These are phyloP conservation scores for Verbena officinalis DNA, from an alignment of 257 asterid genomes.

Conservation along the genomic window DNA sequence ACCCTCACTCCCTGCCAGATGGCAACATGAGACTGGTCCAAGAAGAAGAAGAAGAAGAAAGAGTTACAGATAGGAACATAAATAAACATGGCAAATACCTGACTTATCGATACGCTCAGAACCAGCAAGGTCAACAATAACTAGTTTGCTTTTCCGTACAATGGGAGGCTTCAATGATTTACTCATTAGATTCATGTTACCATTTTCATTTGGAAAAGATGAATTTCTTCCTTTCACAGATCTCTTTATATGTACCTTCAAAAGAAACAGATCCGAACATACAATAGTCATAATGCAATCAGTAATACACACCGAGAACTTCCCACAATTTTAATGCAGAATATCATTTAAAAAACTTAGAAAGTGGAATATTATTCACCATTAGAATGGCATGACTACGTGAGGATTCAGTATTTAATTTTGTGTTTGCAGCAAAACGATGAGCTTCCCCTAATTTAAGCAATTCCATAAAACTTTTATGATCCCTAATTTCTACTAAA, in stretches of 20 bases:
- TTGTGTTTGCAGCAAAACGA: slow-evolving; percentile 85
- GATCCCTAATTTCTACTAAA: slow-evolving; percentile 72
- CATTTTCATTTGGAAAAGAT: slow-evolving; percentile 55
- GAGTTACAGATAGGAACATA: slow-evolving; percentile 7
- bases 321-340: slow-evolving; percentile 3
- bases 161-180: slow-evolving; percentile 68
- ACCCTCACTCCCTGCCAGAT: slow-evolving; percentile 81
- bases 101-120: slow-evolving; percentile 88
- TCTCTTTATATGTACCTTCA: slow-evolving; percentile 72
- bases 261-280: slow-evolving; percentile 17
- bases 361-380: slow-evolving; percentile 43
- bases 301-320: neutral
- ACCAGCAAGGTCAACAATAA: slow-evolving; percentile 95
- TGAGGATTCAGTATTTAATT: slow-evolving; percentile 88
- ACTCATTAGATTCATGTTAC: slow-evolving; percentile 45
- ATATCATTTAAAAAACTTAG: neutral
- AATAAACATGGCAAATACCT: slow-evolving; percentile 45
- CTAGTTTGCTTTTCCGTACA: slow-evolving; percentile 76
- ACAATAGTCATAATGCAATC: neutral
- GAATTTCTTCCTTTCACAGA: slow-evolving; percentile 69
- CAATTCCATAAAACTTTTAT: slow-evolving; percentile 61
- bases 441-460: slow-evolving; percentile 81
- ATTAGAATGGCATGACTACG: slow-evolving; percentile 92
- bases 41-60: slow-evolving; percentile 12
- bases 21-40: slow-evolving; percentile 23